These are phyloP conservation scores for Diutina pseudorugosa DNA, from an alignment of 1,139 yeast genomes.

Conservation along the genomic window DNA sequence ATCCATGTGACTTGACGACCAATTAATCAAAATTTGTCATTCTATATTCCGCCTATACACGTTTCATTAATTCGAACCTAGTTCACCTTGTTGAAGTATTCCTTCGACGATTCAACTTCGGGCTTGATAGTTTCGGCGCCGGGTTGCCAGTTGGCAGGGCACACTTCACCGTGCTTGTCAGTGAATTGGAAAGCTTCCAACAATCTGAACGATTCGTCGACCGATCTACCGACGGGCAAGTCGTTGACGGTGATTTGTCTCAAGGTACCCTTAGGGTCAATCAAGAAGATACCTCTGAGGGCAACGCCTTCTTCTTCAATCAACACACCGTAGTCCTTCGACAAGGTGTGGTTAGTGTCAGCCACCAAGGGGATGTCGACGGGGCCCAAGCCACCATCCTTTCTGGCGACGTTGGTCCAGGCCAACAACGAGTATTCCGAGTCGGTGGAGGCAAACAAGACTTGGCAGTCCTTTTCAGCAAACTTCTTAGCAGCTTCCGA, in stretches of 20 bases:
- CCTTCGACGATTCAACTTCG: slow-evolving; percentile 69
- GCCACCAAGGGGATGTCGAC: slow-evolving; percentile 89
- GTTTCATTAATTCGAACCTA: background rate
- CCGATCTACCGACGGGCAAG: slow-evolving; percentile 98
- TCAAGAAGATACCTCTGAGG: slow-evolving; percentile 93
- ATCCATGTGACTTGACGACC: background rate
- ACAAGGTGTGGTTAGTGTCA: slow-evolving; percentile 90
- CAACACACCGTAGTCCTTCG: slow-evolving; percentile 94
- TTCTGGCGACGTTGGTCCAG: slow-evolving; percentile 94
- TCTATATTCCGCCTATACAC: background rate
- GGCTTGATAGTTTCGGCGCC: slow-evolving; percentile 94
- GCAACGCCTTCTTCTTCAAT: slow-evolving; percentile 94
- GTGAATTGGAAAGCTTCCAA: slow-evolving; percentile 98
- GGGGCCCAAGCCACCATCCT: slow-evolving; percentile 97
- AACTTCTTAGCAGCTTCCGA: slow-evolving; percentile 89
- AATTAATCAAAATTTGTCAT: background rate
- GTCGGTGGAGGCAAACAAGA: slow-evolving; percentile 94
- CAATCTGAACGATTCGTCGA: slow-evolving; percentile 93
- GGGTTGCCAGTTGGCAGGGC: slow-evolving; percentile 99
- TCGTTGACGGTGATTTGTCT: slow-evolving; percentile 97
- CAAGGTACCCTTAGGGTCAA: slow-evolving; percentile 87
- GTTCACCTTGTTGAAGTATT: slow-evolving; percentile 58
- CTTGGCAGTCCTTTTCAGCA: slow-evolving; percentile 75
- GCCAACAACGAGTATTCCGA: slow-evolving; percentile 95
- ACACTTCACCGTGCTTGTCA: slow-evolving; percentile 95